Base-by-base conservation (phyloP, 2,329 filamentous ascomycete genomes). In the Penicillium frequentans region DNA sequence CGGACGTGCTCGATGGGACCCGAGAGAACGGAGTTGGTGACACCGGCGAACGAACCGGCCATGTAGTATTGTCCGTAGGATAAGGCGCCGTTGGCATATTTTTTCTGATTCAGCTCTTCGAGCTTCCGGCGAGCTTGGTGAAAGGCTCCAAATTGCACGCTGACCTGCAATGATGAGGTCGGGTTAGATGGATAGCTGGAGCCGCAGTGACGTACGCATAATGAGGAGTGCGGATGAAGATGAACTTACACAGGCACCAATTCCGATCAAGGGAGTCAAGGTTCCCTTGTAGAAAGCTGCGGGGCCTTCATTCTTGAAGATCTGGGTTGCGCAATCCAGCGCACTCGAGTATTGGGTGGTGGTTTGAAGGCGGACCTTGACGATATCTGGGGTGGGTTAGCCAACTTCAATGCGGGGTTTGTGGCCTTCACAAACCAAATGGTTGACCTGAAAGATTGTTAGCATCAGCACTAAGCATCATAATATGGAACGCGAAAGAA, bases 201-300 rank as follows among this genome's bases (percentile, higher is more conserved):
- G 39, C 39, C 23, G 39, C 39, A 23, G 35, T n/a, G 5, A 19
- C 35, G n/a, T 9, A n/a, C 8, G 19, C 5, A 6, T 9, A 42
- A 13, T 13, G n/a, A 5, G 19, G 9, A 42, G 49, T 37, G 27
- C n/a, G n/a, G 10, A 7, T 29, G 37, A 10, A 24, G 27, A 39
- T 31, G 29, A 44, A 72, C 78, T 71, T 73, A 95, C 93, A 75
- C 95, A 99, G 66, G 95, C 95, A 66, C 95, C 95, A 71, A 99
- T 98, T 65, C 95, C 95, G 56, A 99, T 85, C 55, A 99, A 83
- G 0, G 95, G 95, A 5, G 95, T 98, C 55, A 99, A 82, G 0
- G 95, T 98, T 69, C 95, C 95, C 79, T 99, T 99, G 86, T 99
- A 99, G 81, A 99, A 99, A 56, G 95, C 95, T 13, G 90, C 79